Base-by-base conservation (phyloP, 768 basidiomycete species). In the Lactarius hengduanensis region DNA sequence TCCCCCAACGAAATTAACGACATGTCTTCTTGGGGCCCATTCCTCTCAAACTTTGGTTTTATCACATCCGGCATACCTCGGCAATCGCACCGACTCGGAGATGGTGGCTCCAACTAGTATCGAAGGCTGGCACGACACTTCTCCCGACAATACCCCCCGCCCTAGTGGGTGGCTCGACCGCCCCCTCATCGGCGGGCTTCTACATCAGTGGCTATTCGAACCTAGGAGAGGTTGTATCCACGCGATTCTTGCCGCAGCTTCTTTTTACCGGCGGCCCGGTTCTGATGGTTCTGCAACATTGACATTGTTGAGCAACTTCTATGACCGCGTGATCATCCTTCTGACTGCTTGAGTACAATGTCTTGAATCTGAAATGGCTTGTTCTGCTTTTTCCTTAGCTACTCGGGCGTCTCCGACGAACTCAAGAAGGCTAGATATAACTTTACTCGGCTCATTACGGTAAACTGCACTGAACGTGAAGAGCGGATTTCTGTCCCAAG, bases 321-420 rank as follows among this genome's bases (percentile, higher is more conserved):
- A 28, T 45, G 43, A 10, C 8, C 41, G 41, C 54, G 41, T 65
- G 53, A 20, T 61, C 13, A 54, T 36, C 64, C 64, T 61, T 61
- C 59, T 56, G 64, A 61, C 59, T 15, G 22, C 53, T 41, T n/a
- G 6, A 36, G 10, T 53, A 34, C 38, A 26, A 45, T 55, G 30
- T 36, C 22, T 40, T 32, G 18, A 40, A 36, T 38, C 47, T 50
- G 43, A 53, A 53, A 64, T 1, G 34, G 20, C 11, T 50, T 16
- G 22, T 38, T 40, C 20, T 40, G 11, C 36, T 11, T 41, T 30
- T 55, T 28, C 50, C 9, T 54, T 3, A 26, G 53, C 43, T 38
- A 55, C 54, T 38, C 5, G 11, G 26, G 32, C n/a, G 18, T 32
- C 26, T 45, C 22, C 2, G 4, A n/a, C 34, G 41, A 32, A 16